Conservation (phyloP, 75 land plant species). For the Selaginella tamariscina region DNA sequence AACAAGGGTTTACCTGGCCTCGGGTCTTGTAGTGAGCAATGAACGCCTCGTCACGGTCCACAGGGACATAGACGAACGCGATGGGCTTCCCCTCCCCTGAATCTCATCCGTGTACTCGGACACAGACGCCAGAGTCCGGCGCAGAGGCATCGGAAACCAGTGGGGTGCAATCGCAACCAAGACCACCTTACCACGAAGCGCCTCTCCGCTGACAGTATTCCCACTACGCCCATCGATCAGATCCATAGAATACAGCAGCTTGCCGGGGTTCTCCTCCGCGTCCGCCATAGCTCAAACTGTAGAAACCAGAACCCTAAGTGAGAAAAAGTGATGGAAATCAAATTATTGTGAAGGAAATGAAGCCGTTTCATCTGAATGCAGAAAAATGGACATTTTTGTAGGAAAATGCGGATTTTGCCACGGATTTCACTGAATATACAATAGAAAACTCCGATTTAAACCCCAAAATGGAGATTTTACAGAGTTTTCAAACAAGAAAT, state of each 20-base stretch:
- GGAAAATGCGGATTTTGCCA: no score
- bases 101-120: constrained; percentile 16
- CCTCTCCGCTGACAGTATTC: constrained; percentile 7
- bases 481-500: no score
- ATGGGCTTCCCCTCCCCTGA: constrained; percentile 12
- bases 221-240: constrained; percentile 5
- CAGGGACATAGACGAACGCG: constrained; percentile 22
- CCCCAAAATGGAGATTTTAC: no score
- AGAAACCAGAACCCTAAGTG: no score
- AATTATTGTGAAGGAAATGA: no score
- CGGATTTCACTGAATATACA: no score
- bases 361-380: no score
- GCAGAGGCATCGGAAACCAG: constrained; percentile 20
- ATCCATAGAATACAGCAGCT: neutral
- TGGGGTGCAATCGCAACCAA: constrained; percentile 23
- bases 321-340: no score
- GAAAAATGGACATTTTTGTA: no score
- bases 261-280: no score
- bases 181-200: constrained; percentile 14
- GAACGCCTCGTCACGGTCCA: constrained; percentile 22
- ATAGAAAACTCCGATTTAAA: no score
- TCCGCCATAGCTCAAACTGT: constrained; percentile 4
- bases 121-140: constrained; percentile 11
- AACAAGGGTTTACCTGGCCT: constrained; percentile 14
- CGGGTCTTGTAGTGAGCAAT: constrained; percentile 12